A percentile compares a stretch with the other conserved stretches of the same genome.
Conservation (phyloP, 2,329 filamentous ascomycete species). For the Cordyceps militaris region DNA sequence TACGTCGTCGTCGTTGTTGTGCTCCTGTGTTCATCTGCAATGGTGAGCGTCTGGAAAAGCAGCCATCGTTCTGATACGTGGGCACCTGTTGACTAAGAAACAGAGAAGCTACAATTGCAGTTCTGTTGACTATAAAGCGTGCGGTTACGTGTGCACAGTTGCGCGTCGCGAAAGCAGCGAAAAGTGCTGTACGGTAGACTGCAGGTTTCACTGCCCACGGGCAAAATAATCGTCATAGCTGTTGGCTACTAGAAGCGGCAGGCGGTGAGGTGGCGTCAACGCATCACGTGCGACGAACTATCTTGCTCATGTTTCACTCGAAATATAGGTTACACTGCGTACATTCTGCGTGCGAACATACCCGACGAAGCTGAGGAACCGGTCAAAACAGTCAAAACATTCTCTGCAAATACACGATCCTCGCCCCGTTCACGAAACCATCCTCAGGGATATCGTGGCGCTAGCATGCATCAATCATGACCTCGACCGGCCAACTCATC, state of each 20-base stretch:
- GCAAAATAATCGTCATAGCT: conserved; percentile 9
- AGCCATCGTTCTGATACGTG: conserved; percentile 30
- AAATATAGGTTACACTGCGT: not conserved
- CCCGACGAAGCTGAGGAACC: not conserved
- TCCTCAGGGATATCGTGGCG: not conserved
- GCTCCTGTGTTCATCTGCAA: conserved; percentile 28
- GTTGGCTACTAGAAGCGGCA: not conserved
- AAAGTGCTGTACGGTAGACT: not conserved
- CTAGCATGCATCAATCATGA: not conserved
- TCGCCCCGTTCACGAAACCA: not conserved
- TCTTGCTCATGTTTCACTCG: not conserved
- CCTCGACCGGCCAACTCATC: not conserved
- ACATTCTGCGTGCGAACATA: not conserved
- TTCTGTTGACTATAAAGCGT: not conserved
- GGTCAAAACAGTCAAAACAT: not conserved
- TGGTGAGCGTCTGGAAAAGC: conserved; percentile 31
- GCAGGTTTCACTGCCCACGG: not conserved
- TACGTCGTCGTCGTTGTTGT: not conserved
- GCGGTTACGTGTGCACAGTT: not conserved
- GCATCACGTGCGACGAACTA: not conserved
- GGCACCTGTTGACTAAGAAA: conserved; percentile 25
- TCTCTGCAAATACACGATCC: not conserved
- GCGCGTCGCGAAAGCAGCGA: not conserved
- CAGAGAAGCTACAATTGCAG: not conserved
- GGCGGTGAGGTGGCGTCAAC: conserved; percentile 6